These are phyloP conservation scores for Dittrichia graveolens DNA, from an alignment of 129 eudicot genomes.

Conservation along the genomic window DNA sequence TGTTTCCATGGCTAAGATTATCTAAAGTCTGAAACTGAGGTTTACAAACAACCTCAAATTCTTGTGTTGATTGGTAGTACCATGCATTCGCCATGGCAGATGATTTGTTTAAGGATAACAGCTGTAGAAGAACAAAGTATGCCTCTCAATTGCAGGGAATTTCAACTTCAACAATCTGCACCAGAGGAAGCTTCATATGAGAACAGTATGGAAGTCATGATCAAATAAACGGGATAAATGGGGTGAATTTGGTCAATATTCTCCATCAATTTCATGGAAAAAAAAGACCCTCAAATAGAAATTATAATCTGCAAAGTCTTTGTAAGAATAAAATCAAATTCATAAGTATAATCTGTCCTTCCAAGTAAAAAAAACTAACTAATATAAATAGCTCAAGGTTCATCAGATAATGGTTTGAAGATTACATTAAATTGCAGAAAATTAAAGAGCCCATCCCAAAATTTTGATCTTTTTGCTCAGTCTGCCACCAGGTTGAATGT, in stretches of 20 bases:
- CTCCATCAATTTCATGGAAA: not conserved
- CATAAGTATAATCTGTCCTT: constrained; percentile 10
- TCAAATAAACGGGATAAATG: constrained; percentile 24
- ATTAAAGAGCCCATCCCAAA: too few species aligned
- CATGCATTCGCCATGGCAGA: constrained; percentile 50
- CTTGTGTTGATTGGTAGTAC: constrained; percentile 49
- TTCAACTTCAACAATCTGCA: constrained; percentile 32
- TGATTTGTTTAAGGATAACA: constrained; percentile 38
- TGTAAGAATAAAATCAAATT: not conserved
- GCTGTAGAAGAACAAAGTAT: constrained; percentile 26
- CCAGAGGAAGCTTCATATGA: constrained; percentile 25
- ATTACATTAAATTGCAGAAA: too few species aligned
- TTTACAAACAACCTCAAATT: constrained; percentile 37
- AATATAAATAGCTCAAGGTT: too few species aligned
- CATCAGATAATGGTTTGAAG: too few species aligned
- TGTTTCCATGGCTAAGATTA: constrained; percentile 35
- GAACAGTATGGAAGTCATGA: constrained; percentile 27
- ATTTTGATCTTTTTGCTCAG: too few species aligned
- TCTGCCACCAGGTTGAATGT: too few species aligned
- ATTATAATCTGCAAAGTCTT: constrained; percentile 14
- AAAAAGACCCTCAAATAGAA: not conserved
- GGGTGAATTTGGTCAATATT: constrained; percentile 30
- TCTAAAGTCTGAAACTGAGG: constrained; percentile 49
- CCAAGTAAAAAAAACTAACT: too few species aligned
- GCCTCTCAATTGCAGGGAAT: constrained; percentile 14